Conservation (phyloP, 306 rosid genomes). For the Comarum palustre region DNA sequence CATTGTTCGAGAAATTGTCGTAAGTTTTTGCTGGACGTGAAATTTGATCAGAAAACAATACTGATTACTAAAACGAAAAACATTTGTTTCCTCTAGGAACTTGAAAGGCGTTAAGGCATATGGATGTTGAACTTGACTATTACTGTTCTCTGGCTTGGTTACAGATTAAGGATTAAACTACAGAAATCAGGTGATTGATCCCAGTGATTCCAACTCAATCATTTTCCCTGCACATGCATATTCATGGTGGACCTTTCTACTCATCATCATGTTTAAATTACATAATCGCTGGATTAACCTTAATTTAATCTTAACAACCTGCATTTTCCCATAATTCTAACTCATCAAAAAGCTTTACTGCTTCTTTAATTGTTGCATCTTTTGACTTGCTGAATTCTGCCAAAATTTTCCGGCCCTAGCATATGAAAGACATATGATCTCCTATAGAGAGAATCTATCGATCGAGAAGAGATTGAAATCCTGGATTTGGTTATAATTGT, state of each 20-base stretch:
- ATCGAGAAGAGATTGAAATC: constrained; percentile 14
- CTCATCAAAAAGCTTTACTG: neutral
- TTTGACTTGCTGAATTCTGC: neutral
- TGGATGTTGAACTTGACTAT: constrained; percentile 34
- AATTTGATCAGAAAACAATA: neutral
- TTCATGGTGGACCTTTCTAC: constrained; percentile 19
- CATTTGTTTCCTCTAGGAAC: constrained; percentile 20
- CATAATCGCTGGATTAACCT: constrained; percentile 18
- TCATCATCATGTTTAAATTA: neutral
- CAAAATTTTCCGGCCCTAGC: neutral
- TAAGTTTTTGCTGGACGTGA: no score
- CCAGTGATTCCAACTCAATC: constrained; percentile 37
- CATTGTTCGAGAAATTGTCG: no score
- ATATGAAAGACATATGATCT: neutral
- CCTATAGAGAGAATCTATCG: constrained; percentile 13
- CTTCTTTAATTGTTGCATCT: neutral
- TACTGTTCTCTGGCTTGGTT: constrained; percentile 27
- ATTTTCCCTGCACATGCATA: constrained; percentile 27
- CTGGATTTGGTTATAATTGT: constrained; percentile 15
- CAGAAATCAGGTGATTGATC: constrained; percentile 38
- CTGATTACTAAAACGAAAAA: neutral
- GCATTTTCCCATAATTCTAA: neutral
- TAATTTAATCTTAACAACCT: neutral
- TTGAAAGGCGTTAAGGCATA: constrained; percentile 41
- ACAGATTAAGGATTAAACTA: constrained; percentile 28